These are phyloP conservation scores for Magnaporthiopsis rhizophila DNA, from an alignment of 2,329 filamentous ascomycete species.

Conservation along the genomic window DNA sequence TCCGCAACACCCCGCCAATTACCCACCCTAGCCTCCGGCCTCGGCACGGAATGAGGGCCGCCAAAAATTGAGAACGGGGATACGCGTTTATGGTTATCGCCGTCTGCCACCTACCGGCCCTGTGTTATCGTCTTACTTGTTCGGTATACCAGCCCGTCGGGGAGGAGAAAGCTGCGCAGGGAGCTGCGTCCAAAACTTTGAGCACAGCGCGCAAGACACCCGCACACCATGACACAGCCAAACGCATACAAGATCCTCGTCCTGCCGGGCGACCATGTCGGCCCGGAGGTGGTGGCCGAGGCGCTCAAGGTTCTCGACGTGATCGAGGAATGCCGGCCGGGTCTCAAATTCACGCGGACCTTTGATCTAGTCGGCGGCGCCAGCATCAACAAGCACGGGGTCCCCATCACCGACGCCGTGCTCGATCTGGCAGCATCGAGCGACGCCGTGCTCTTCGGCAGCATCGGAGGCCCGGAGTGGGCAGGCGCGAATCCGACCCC, in stretches of 20 bases:
- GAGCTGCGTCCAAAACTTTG: too few relatives aligned
- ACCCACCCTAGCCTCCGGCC: too few relatives aligned
- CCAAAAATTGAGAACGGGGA: too few relatives aligned
- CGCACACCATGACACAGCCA: too few relatives aligned
- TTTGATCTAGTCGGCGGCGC: slow-evolving; percentile 22
- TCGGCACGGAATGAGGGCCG: too few relatives aligned
- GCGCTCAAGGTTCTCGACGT: slow-evolving; percentile 38
- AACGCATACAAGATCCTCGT: slow-evolving; percentile 28
- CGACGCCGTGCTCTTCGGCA: slow-evolving; percentile 39
- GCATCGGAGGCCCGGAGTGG: slow-evolving; percentile 41
- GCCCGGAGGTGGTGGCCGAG: slow-evolving; percentile 37
- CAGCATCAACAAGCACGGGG: slow-evolving; percentile 35
- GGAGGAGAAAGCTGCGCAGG: too few relatives aligned
- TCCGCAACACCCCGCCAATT: too few relatives aligned
- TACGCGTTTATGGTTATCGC: too few relatives aligned
- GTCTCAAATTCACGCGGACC: slow-evolving; percentile 20
- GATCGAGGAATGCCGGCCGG: slow-evolving; percentile 23
- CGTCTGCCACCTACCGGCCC: too few relatives aligned
- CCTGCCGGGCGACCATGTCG: slow-evolving; percentile 19
- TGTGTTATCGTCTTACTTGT: too few relatives aligned
- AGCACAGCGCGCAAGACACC: too few relatives aligned
- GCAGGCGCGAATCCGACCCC: slow-evolving; percentile 30
- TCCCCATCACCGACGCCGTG: slow-evolving; percentile 33
- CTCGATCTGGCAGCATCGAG: slow-evolving; percentile 29
- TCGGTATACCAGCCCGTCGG: too few relatives aligned